A percentile compares a stretch with the other conserved stretches of the same genome.
Evolutionary conservation across 805 yeast species (phyloP).

Genomic region (Candida peoriensis): DNA sequence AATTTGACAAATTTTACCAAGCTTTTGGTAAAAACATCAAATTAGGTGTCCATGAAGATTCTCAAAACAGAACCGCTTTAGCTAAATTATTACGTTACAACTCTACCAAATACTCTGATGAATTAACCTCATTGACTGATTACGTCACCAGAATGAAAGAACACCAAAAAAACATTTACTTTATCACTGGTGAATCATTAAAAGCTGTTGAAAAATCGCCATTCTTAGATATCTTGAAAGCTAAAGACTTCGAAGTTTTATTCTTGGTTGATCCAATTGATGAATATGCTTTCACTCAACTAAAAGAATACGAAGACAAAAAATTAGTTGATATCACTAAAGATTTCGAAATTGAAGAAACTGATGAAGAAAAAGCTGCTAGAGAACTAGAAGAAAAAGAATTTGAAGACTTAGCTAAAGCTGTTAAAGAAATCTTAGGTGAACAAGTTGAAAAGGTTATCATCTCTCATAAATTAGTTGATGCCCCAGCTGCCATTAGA

Average conservation of each 20-base stretch:
- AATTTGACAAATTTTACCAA: constrained; percentile 95
- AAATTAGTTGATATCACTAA: constrained; percentile 97
- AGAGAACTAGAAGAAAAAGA: constrained; percentile 93
- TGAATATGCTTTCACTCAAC: constrained; percentile 98
- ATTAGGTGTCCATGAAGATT: constrained; percentile 98
- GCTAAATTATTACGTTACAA: constrained; percentile 95
- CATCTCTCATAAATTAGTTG: constrained; percentile 94
- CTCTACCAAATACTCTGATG: constrained; percentile 94
- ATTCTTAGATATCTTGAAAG: constrained; percentile 97
- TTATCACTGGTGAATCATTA: constrained; percentile 97
- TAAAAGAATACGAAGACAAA: constrained; percentile 99
- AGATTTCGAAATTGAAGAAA: constrained; percentile 98
- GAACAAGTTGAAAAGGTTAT: constrained; percentile 99
- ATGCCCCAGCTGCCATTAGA: constrained; percentile 99
- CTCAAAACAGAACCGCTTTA: constrained; percentile 93
- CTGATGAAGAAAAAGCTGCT: constrained; percentile 92
- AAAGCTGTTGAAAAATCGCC: constrained; percentile 99
- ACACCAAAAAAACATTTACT: constrained; percentile 99
- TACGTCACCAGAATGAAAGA: constrained; percentile 99
- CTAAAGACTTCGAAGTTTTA: constrained; percentile 96
- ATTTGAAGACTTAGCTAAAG: constrained; percentile 90
- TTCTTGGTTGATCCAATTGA: constrained; percentile 99
- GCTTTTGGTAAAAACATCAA: constrained; percentile 98
- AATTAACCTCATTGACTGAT: constrained; percentile 90
- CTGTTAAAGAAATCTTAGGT: constrained; percentile 95